Evolutionary conservation across 73 alveolate species (phyloP).

Genomic region (Paraurostyla sp.): DNA sequence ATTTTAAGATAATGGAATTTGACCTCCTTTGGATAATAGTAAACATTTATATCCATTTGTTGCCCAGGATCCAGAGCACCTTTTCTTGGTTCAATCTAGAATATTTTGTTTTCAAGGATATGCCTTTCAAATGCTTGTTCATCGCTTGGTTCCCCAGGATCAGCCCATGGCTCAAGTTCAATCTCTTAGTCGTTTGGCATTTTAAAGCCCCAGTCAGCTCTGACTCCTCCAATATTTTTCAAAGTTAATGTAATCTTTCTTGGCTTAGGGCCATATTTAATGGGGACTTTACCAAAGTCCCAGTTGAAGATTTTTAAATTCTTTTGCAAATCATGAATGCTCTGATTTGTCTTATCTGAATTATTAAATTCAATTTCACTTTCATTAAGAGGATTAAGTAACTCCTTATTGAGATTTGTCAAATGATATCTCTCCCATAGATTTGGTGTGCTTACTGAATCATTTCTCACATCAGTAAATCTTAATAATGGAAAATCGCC

Average conservation of each 20-base stretch:
- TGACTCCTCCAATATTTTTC: conserved; percentile 98
- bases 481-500: conserved; percentile 98
- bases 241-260: conserved; percentile 92
- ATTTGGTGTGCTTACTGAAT: conserved; percentile 90
- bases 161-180: conserved; percentile 99
- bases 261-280: conserved; percentile 85
- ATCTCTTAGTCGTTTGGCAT: conserved; percentile 95
- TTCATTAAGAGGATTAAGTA: conserved; percentile 90
- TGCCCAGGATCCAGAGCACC: conserved; percentile 93
- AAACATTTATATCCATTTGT: conserved; percentile 85
- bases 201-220: conserved; percentile 95
- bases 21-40: conserved; percentile 81
- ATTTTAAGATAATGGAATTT: conserved; percentile 90
- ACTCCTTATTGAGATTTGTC: conserved; percentile 92
- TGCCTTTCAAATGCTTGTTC: conserved; percentile 98
- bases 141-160: conserved; percentile 98
- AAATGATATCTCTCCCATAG: conserved; percentile 97
- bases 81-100: conserved; percentile 95
- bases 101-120: conserved; percentile 92
- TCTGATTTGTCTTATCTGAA: conserved; percentile 78
- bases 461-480: conserved; percentile 96
- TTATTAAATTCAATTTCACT: conserved; percentile 89
- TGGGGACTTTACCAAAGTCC: conserved; percentile 94
- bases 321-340: conserved; percentile 74
- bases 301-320: conserved; percentile 86